These are phyloP conservation scores for Ustilago bromivora DNA, from an alignment of 1,284 basidiomycete species.

Conservation along the genomic window DNA sequence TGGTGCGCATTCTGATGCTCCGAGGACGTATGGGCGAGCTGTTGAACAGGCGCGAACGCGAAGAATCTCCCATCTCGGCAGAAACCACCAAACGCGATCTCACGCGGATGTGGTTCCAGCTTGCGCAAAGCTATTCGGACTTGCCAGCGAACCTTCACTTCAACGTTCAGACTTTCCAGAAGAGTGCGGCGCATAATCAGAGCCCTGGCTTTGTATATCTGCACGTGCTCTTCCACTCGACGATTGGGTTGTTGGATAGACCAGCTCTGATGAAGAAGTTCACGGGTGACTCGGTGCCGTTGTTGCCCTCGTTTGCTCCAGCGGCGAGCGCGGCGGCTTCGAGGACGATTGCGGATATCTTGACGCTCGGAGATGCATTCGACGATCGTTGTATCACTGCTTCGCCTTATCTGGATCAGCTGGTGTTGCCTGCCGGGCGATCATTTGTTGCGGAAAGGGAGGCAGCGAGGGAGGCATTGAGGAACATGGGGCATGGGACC, in stretches of 20 bases:
- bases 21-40: slow-evolving; percentile 61
- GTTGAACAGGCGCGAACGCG: slow-evolving; percentile 49
- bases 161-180: slow-evolving; percentile 60
- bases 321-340: slow-evolving; percentile 52
- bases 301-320: slow-evolving; percentile 45
- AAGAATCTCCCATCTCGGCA: slow-evolving; percentile 36
- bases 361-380: slow-evolving; percentile 52
- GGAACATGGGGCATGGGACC: slow-evolving; percentile 51
- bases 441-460: slow-evolving; percentile 58
- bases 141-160: slow-evolving; percentile 55
- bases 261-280: slow-evolving; percentile 57
- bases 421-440: slow-evolving; percentile 56
- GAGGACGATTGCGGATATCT: slow-evolving; percentile 58
- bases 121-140: slow-evolving; percentile 55
- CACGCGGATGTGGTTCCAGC: slow-evolving; percentile 56
- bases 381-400: slow-evolving; percentile 50
- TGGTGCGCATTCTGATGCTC: slow-evolving; percentile 53
- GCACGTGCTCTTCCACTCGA: slow-evolving; percentile 62
- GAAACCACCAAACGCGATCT: slow-evolving; percentile 48
- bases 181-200: slow-evolving; percentile 52
- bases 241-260: slow-evolving; percentile 58
- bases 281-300: slow-evolving; percentile 38
- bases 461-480: slow-evolving; percentile 46
- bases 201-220: slow-evolving; percentile 58
- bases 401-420: slow-evolving; percentile 58